Evolutionary conservation across 2,329 filamentous ascomycete genomes (phyloP), one percentile per base, ranked within the genome.

Genomic region (Fusarium praegraminearum): DNA sequence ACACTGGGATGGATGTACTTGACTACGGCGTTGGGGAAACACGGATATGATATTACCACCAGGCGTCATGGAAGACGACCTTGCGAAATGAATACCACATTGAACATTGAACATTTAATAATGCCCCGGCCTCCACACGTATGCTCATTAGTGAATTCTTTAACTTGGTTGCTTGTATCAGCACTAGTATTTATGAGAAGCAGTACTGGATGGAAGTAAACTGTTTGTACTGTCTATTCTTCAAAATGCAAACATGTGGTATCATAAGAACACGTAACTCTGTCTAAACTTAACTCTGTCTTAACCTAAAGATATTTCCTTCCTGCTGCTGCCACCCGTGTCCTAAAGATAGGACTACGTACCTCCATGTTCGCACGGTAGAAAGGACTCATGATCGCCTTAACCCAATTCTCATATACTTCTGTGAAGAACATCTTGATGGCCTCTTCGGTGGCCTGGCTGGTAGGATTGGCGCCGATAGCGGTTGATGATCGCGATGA

Each of bases 321-420:
- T 72, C 94, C 96, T 1, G 95, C 95, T 3, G 93, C 93, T 2
- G 89, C 90, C 22, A 99, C 94, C 76, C 92, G 88, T 58, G 88
- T 84, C 71, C 93, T 87, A 79, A 99, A 99, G 2, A 98, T 87
- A 0, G 93, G 92, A 80, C 94, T 98, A 77, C 86, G 89, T 54
- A 99, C 90, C 73, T 93, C 90, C 85, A 92, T 92, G 70, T 97
- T 95, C 57, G 91, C 89, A 56, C 87, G 86, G 83, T 98, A 98
- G 79, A 99, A 99, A 0, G 96, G 96, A 77, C 90, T 98, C 96
- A 99, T 98, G 61, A 94, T 90, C 15, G 94, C 93, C 86, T 99
- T 99, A 70, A 97, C 89, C 91, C 95, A 99, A 73, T 90, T 93
- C 82, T 99, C 96, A 82, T 98, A 98, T 15, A 98, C 92, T 78